Evolutionary conservation across 768 basidiomycete species (phyloP).

Genomic region (Tephrocybe sp.): DNA sequence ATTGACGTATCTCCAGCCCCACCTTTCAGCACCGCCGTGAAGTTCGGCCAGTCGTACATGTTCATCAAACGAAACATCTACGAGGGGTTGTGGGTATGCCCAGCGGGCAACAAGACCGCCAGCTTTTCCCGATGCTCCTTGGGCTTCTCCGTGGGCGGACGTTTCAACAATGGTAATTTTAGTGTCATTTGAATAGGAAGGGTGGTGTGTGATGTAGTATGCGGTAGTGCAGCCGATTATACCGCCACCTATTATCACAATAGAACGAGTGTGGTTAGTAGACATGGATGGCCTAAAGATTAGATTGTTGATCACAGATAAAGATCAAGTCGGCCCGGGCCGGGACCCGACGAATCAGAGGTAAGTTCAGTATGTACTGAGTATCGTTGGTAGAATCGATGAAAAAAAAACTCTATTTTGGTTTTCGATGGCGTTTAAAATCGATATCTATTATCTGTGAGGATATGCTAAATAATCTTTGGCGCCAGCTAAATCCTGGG

Average conservation of each 20-base stretch:
- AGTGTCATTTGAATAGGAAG: slow-evolving; percentile 37
- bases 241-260: slow-evolving; percentile 82
- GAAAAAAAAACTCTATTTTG: no score
- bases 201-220: slow-evolving; percentile 70
- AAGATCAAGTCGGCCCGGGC: no score
- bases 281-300: not conserved
- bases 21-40: slow-evolving; percentile 66
- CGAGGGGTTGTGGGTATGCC: slow-evolving; percentile 75
- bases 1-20: slow-evolving; percentile 81
- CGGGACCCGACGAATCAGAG: no score
- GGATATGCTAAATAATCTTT: no score
- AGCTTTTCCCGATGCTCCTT: slow-evolving; percentile 82
- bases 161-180: slow-evolving; percentile 70
- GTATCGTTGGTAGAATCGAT: no score
- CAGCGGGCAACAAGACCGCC: slow-evolving; percentile 84
- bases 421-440: no score
- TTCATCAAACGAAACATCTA: slow-evolving; percentile 68
- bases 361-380: no score
- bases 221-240: slow-evolving; percentile 85
- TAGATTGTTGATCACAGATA: not conserved
- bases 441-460: no score
- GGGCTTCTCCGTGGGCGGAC: slow-evolving; percentile 61
- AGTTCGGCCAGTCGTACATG: slow-evolving; percentile 71
- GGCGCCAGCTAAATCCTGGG: no score
- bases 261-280: slow-evolving; percentile 29